Evolutionary conservation across 1,284 basidiomycete genomes (phyloP), one percentile per base, ranked within the genome.

Genomic region (Pyrrhoderma lamaoense): DNA sequence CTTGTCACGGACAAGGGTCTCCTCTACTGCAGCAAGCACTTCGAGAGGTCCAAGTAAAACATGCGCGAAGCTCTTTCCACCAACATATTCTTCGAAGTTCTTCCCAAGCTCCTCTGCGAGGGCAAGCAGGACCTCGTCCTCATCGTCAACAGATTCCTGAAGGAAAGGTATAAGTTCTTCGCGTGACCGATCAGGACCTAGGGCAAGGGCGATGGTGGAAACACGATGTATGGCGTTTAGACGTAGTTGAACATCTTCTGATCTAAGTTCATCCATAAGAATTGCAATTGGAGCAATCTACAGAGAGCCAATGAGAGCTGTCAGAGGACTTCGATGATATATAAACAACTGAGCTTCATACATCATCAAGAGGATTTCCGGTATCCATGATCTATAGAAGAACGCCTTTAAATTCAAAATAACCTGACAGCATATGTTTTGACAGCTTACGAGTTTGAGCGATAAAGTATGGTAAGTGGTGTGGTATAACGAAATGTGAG

Each of bases 1-100:
- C 85, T 98, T 99, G 71, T 99, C 96, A 63, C 96, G 81, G 21
- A 99, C 96, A 52, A 99, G 78, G 8, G 96, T 98, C 72, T 99
- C 96, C 69, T 99, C 96, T 40, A 98, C 94, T 16, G 92, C 89
- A 22, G 94, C 94, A 27, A 99, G 76, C 67, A 94, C 95, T 72
- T 99, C 96, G 59, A 99, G 74, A 34, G 96, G 93, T 4, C 90
- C 92, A 45, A 99, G 76, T 54, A 99, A 70, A 44, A 93, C 69
- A 72, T 97, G 93, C 14, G 93, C 96, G 61, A 85, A 79, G 58
- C 91, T 85, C 44, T 80, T 79, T 7, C 96, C 96, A 34, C 96
- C 96, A 47, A 99, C 81, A 67, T 98, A 99, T 61, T 99, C 91
- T 59, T 93, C 89, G 60, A 90, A 89, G 64, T 87, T 90, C 65